These are phyloP conservation scores for Ophiostoma sp. DNA, from an alignment of 2,329 filamentous ascomycete genomes.

Conservation along the genomic window DNA sequence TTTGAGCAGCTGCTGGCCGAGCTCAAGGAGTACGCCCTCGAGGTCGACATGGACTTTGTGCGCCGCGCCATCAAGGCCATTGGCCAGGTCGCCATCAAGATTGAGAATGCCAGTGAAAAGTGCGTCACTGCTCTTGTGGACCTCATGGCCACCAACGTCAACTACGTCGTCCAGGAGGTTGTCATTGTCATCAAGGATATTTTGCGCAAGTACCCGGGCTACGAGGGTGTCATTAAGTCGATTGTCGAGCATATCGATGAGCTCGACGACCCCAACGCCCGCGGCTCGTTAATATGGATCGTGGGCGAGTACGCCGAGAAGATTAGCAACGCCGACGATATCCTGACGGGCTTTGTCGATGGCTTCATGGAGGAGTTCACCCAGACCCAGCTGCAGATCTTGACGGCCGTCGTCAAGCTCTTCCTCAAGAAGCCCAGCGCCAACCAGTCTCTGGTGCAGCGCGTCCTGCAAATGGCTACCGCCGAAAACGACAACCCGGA, in stretches of 20 bases:
- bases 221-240: constrained; percentile 95
- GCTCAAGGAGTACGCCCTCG: constrained; percentile 93
- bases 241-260: constrained; percentile 97
- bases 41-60: constrained; percentile 99
- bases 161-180: constrained; percentile 98
- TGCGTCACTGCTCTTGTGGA: constrained; percentile 93
- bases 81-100: constrained; percentile 97
- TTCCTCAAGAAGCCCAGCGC: constrained; percentile 96
- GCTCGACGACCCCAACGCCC: constrained; percentile 87
- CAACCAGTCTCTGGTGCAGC: constrained; percentile 87
- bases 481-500: constrained; percentile 97
- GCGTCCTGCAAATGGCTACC: constrained; percentile 88
- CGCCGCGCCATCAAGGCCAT: constrained; percentile 92
- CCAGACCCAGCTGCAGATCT: constrained; percentile 96
- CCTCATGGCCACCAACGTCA: constrained; percentile 94
- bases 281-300: constrained; percentile 95
- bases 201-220: constrained; percentile 93
- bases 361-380: constrained; percentile 96
- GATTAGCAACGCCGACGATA: constrained; percentile 97
- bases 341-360: constrained; percentile 86
- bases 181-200: constrained; percentile 99
- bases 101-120: constrained; percentile 90
- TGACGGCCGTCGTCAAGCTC: constrained; percentile 95
- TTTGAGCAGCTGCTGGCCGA: constrained; percentile 93
- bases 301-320: constrained; percentile 99